Conservation (phyloP, 192 early-diverging fungal species). For the Linnemannia hyalina region DNA sequence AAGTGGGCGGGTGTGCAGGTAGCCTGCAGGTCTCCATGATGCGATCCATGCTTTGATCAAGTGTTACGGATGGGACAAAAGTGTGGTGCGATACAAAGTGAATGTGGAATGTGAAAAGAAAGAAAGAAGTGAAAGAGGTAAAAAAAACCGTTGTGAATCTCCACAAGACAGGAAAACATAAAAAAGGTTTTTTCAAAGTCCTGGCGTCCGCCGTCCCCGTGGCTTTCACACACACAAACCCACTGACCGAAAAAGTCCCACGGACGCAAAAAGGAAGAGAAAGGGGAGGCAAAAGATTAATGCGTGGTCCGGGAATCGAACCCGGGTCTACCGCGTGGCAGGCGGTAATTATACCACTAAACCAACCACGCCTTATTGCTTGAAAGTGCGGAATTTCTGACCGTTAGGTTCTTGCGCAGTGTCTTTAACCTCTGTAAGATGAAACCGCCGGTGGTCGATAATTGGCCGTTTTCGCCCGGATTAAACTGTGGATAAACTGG, state of each 20-base stretch:
- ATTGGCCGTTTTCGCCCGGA: too few relatives aligned
- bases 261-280: neutral
- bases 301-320: constrained; percentile 83
- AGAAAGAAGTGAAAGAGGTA: neutral
- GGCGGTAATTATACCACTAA: constrained; percentile 82
- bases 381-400: neutral
- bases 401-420: neutral
- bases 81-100: neutral
- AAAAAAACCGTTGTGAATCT: neutral
- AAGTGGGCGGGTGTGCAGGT: neutral
- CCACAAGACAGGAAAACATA: constrained; percentile 8
- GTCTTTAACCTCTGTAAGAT: too few relatives aligned
- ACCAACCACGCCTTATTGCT: constrained; percentile 63
- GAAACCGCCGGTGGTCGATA: too few relatives aligned
- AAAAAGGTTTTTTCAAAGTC: neutral
- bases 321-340: constrained; percentile 84
- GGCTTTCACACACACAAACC: neutral
- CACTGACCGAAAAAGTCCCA: neutral
- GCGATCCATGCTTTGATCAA: constrained; percentile 2
- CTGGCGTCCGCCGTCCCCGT: neutral
- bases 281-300: constrained; percentile 14
- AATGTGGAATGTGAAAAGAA: neutral
- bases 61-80: neutral
- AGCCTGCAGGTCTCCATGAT: constrained; percentile 2
- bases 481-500: too few relatives aligned